phyloP scores from a whole-genome alignment of 75 land plant species.

The Adiantum capillusveneris region DNA sequence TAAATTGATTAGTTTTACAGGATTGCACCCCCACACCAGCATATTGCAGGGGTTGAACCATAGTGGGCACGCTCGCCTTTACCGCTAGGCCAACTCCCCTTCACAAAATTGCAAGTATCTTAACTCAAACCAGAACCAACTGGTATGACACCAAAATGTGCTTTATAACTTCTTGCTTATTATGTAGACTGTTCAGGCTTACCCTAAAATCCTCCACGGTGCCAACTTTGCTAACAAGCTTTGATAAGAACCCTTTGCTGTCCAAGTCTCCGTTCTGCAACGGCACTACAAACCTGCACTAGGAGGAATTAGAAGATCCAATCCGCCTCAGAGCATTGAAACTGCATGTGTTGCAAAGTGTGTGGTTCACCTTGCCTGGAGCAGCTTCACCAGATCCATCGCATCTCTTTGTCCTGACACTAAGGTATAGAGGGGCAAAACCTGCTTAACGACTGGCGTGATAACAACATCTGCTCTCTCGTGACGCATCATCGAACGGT shows the following conservation, averaged over 20 bases:
- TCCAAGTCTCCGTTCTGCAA: slow-evolving; percentile 91
- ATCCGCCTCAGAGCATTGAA: not conserved
- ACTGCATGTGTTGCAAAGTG: not conserved
- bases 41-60: too few relatives aligned
- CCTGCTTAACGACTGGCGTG: slow-evolving; percentile 89
- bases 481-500: slow-evolving; percentile 26
- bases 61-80: too few relatives aligned
- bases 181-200: not conserved
- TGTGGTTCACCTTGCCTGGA: slow-evolving; percentile 62
- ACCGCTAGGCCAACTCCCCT: too few relatives aligned
- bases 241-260: slow-evolving; percentile 65
- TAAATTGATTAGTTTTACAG: too few relatives aligned
- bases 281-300: slow-evolving; percentile 63
- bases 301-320: not conserved
- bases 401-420: slow-evolving; percentile 98
- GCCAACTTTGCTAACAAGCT: slow-evolving; percentile 46
- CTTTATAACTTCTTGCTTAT: not conserved
- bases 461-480: slow-evolving; percentile 77
- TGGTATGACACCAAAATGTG: too few relatives aligned
- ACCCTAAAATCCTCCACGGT: slow-evolving; percentile 77
- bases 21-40: too few relatives aligned
- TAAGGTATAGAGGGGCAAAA: slow-evolving; percentile 66
- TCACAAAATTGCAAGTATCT: too few relatives aligned
- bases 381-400: slow-evolving; percentile 52
- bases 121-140: too few relatives aligned